Base-by-base conservation (phyloP, 2,329 filamentous ascomycete species). In the Penicillium sp. region DNA sequence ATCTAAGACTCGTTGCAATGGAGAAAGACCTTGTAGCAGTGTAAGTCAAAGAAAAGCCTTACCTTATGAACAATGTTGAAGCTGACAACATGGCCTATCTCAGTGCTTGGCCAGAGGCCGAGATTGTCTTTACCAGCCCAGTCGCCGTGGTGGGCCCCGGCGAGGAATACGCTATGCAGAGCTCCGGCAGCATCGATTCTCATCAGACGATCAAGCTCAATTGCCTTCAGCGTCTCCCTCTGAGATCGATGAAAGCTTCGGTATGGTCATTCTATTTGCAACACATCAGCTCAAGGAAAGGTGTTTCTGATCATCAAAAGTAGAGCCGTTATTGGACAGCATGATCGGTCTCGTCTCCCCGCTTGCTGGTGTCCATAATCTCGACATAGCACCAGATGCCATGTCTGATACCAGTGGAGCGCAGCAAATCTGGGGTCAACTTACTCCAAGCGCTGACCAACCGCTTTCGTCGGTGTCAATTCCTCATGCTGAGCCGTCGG, bases 1-100 rank as follows among this genome's bases (percentile, higher is more conserved):
- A 4, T 61, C 58, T 27, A 70, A 69, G 39, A 70, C 62, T 35
- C 64, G 66, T n/a, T 70, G 68, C 43, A 65, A 70, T 27, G 68
- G 67, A 18, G 59, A 62, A 22, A 44, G 55, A 13, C 66, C 66
- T 14, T 70, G 68, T 53, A 57, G 39, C 33, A 60, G 39, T 40
- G 68, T 69, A 66, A 60, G 65, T 10, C 2, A 18, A n/a, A 16
- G 7, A 1, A 16, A 27, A 9, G 24, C 22, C 41, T 7, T 9
- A 16, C 16, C 22, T 2, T 16, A 18, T 4, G 24, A 46, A 24
- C 7, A 31, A 46, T 18, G 14, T 2, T 7, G 14, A 31, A 31
- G 7, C 43, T 46, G 27, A 46, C n/a, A 22, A 19, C 14, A n/a
- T 27, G 22, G 7, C 14, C 7, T 18, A n/a, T 31, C 13, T 4